Evolutionary conservation across 1,284 basidiomycete genomes (phyloP), one percentile per base, ranked within the genome.

Genomic region (Coniferiporia sulphurascens): DNA sequence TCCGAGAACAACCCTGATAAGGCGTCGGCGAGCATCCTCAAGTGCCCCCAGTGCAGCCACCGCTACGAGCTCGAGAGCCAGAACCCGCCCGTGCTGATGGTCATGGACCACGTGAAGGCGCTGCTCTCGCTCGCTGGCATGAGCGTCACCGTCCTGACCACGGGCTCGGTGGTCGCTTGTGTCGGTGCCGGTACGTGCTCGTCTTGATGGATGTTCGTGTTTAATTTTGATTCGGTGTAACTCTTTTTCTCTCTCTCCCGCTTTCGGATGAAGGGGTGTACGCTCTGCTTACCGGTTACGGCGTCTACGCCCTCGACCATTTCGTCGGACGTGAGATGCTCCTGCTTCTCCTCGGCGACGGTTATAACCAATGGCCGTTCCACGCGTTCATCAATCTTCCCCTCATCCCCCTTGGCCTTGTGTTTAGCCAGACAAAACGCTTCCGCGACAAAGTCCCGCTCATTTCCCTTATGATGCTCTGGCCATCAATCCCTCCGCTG

Each of bases 31-130:
- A 85, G 86, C 64, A 85, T 87, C 0, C 78, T 88, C 59, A 87
- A 88, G 66, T 93, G 90, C 66, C 89, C 90, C 0, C 90, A 91
- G 65, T 92, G 89, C 63, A 78, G 82, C 4, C 75, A 82, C 0
- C 68, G 68, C 38, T 92, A 91, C 69, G 79, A 84, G 65, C 70
- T 91, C 51, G 79, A 83, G 63, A 88, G 87, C 70, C 71, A 83
- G 2, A 80, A 83, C 48, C 84, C 85, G 0, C 56, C 72, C 9
- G 44, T 81, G 0, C 73, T 91, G 35, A 71, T 75, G 12, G 51
- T 82, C 12, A 65, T 90, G 57, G 74, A 83, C 43, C 63, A 71
- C 1, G 71, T 79, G 6, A 84, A 87, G 66, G 74, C 68, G 43
- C 55, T 73, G 0, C 64, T 88, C 17, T 78, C 80, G 70, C 72